These are phyloP conservation scores for Aegilops umbellulata DNA, from an alignment of 176 grass and related monocot genomes.

Conservation along the genomic window DNA sequence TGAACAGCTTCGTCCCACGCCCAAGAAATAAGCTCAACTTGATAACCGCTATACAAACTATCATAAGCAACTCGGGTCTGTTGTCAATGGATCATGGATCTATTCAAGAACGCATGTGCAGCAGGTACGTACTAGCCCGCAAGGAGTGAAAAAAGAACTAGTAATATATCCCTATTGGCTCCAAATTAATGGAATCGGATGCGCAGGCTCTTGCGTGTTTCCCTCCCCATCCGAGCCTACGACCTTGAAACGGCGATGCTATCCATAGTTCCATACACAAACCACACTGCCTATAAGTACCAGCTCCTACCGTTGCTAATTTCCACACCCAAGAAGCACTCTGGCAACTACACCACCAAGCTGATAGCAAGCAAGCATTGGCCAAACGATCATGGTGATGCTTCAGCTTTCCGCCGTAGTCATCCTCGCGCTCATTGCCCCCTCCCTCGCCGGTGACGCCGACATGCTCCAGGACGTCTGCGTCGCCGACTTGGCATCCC, in stretches of 20 bases:
- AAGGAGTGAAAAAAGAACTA: conserved; percentile 12
- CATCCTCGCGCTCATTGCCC: background rate
- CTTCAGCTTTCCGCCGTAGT: conserved; percentile 3
- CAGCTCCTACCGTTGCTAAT: background rate
- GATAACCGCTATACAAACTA: background rate
- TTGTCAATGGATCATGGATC: too few species aligned
- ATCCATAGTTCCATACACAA: background rate
- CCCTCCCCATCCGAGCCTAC: background rate
- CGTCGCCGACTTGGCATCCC: conserved; percentile 45
- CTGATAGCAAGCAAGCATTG: background rate
- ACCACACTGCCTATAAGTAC: conserved; percentile 16
- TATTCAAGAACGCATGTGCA: background rate
- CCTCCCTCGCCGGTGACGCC: conserved; percentile 41
- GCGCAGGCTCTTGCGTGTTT: background rate
- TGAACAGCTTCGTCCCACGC: background rate
- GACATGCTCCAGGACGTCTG: conserved; percentile 86
- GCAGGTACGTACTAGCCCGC: background rate
- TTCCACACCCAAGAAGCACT: background rate
- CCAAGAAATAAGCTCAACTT: background rate
- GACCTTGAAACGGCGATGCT: background rate
- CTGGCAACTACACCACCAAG: background rate
- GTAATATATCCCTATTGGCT: background rate
- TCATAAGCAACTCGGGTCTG: background rate
- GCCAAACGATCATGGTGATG: conserved; percentile 2
- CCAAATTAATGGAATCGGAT: background rate